Percentiles rank a stretch among this genome's conserved stretches.
Evolutionary conservation across 306 rosid species (phyloP).

Genomic region (Carpinus fangiana): DNA sequence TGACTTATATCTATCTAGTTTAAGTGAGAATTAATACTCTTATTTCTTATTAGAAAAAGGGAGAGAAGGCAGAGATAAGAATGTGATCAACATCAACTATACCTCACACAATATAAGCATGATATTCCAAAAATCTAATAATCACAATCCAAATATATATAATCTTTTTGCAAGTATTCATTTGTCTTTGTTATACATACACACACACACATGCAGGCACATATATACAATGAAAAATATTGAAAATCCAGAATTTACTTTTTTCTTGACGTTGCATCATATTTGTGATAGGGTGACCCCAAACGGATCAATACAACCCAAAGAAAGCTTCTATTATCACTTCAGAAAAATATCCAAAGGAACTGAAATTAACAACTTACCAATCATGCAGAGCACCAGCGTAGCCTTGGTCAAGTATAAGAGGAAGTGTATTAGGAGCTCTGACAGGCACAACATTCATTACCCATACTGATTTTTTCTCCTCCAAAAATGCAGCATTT

Average conservation of each 20-base stretch:
- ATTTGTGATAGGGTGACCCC: neutral
- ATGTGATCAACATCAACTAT: neutral
- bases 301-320: neutral
- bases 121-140: neutral
- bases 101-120: neutral
- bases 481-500: constrained; percentile 87
- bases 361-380: constrained; percentile 49
- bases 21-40: neutral
- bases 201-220: no score
- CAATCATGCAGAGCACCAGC: constrained; percentile 94
- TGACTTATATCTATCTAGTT: neutral
- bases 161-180: neutral
- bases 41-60: neutral
- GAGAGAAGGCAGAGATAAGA: neutral
- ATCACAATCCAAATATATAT: neutral
- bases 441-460: constrained; percentile 92
- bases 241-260: neutral
- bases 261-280: neutral
- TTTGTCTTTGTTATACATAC: neutral
- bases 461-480: constrained; percentile 87
- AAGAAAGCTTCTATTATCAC: neutral
- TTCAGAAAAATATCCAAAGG: constrained; percentile 19
- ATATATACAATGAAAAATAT: neutral
- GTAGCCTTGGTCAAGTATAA: constrained; percentile 85
- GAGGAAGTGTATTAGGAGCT: constrained; percentile 77